Percentiles rank a stretch among this genome's conserved stretches.
phyloP scores from a whole-genome alignment of 129 eudicot species.

The Chrysanthemum seticuspe region DNA sequence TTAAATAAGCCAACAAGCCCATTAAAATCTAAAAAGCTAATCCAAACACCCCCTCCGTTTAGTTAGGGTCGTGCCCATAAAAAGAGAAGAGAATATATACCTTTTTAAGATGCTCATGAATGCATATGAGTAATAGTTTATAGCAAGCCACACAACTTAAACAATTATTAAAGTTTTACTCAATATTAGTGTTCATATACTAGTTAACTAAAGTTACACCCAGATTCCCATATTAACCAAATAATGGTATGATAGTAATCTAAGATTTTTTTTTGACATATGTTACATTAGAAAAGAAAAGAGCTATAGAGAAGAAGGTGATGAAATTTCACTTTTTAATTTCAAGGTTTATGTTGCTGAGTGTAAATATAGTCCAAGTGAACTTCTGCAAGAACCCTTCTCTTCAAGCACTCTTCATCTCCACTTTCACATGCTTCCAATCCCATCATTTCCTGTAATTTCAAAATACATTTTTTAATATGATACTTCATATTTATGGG shows the following conservation, averaged over 20 bases:
- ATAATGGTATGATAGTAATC: neutral
- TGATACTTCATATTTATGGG: neutral
- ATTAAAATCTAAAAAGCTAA: no score
- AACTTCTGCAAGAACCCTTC: conserved; percentile 72
- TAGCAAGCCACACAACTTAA: no score
- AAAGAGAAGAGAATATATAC: neutral
- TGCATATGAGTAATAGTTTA: neutral
- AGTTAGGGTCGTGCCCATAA: neutral
- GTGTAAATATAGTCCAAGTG: conserved; percentile 97
- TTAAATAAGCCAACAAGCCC: no score
- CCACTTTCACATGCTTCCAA: conserved; percentile 55
- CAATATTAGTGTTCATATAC: conserved; percentile 13
- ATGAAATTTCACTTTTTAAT: conserved; percentile 1
- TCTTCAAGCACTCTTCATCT: conserved; percentile 75
- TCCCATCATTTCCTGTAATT: conserved; percentile 58
- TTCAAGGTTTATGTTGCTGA: conserved; percentile 66
- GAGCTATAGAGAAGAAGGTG: conserved; percentile 9
- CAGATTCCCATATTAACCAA: conserved; percentile 11
- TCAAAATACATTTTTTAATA: neutral
- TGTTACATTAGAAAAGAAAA: conserved; percentile 14
- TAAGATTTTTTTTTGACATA: conserved; percentile 8
- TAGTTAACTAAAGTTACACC: conserved; percentile 17
- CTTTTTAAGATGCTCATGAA: neutral
- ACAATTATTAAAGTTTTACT: conserved; percentile 10
- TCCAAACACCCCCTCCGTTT: no score